These are phyloP conservation scores for Solanum etuberosum DNA, from an alignment of 257 asterid species.

Conservation along the genomic window DNA sequence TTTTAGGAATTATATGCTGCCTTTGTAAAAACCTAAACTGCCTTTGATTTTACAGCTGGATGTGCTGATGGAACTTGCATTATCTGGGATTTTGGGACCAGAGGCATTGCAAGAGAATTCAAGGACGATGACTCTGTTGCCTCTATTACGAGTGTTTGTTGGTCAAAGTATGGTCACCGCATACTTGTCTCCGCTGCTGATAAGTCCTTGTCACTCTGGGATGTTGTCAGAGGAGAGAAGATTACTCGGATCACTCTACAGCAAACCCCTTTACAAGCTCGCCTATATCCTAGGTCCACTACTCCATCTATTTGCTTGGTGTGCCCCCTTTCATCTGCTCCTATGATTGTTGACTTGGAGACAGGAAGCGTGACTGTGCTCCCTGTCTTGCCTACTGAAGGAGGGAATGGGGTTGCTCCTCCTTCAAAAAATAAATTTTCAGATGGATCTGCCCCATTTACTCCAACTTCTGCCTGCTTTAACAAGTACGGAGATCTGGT, in stretches of 20 bases:
- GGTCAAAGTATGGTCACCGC: slow-evolving; percentile 82
- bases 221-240: slow-evolving; percentile 71
- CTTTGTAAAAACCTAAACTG: not conserved
- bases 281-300: slow-evolving; percentile 71
- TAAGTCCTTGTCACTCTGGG: slow-evolving; percentile 86
- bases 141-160: slow-evolving; percentile 78
- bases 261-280: slow-evolving; percentile 75
- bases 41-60: slow-evolving; percentile 49
- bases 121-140: slow-evolving; percentile 56
- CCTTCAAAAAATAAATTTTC: slow-evolving; percentile 52
- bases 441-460: slow-evolving; percentile 72
- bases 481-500: slow-evolving; percentile 74
- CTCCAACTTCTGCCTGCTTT: slow-evolving; percentile 91
- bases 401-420: slow-evolving; percentile 35
- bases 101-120: slow-evolving; percentile 68
- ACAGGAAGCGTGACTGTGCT: slow-evolving; percentile 42
- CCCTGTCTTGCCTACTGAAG: slow-evolving; percentile 57
- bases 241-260: slow-evolving; percentile 47
- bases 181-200: slow-evolving; percentile 82
- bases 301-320: slow-evolving; percentile 72
- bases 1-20: not conserved
- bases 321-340: slow-evolving; percentile 85
- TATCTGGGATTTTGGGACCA: slow-evolving; percentile 88
- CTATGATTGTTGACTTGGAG: slow-evolving; percentile 59
- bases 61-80: slow-evolving; percentile 87